Evolutionary conservation across 1,284 basidiomycete species (phyloP), one percentile per base, ranked within the genome.

Genomic region (Paramarasmius palmivorus): DNA sequence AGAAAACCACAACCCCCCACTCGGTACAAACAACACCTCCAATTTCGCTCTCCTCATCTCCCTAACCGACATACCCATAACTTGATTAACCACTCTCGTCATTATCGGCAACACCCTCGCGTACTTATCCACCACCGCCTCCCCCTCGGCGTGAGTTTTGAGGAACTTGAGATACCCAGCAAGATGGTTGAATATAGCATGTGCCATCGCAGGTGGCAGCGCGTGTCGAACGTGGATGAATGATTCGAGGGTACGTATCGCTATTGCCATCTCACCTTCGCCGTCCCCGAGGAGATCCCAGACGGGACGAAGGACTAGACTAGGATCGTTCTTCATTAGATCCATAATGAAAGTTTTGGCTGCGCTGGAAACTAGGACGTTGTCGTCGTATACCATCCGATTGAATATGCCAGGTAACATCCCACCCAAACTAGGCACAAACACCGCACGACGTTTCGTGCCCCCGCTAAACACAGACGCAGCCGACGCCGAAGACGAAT

Each of bases 11-110:
- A 81, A 0, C n/a, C n/a, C n/a, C n/a, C n/a, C n/a, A n/a, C n/a
- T n/a, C n/a, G 90, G 90, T 25, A 92, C 77, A 37, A 92, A 71
- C 53, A 90, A 79, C 36, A 75, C 67, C 59, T 93, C 90, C 9
- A 90, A 73, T 64, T 92, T 92, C 17, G 86, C 82, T 55, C 88
- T 82, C 29, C 86, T 78, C 49, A 93, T 79, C 57, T 91, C 90
- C 17, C 87, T 80, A 35, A 90, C 76, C 1, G 88, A 86, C 70
- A 92, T 76, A 17, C 84, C 86, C 61, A 81, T 85, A 56, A 92
- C 88, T 66, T 86, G 82, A 0, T 76, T 73, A 4, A 79, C 75
- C 2, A 91, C 68, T 22, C 76, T 76, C 0, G 86, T 74, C 34
- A 92, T 70, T 7, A 85, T 69, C 0, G 86, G 80, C 5, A 86